Base-by-base conservation (phyloP, 371 early-diverging fungal species). In the Amoeboaphelidium protococcarum region DNA sequence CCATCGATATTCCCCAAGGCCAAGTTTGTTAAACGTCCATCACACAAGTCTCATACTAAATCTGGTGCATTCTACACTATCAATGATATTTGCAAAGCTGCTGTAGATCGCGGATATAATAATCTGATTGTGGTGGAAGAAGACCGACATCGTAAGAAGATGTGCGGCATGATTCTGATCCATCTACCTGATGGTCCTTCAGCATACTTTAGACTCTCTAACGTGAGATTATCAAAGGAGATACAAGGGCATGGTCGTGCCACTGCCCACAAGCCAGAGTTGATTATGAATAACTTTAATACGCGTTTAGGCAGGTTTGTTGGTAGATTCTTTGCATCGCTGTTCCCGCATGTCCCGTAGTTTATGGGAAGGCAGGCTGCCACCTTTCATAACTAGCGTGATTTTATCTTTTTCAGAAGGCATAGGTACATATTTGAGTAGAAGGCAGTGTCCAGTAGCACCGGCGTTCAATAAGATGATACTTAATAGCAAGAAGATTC, bases 371-470 rank as follows among this genome's bases (percentile, higher is more conserved):
- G 96, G 44, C 95, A 97, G 57, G 94, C 80, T 10, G 84, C 75
- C 2, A 97, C 96, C 2, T 82, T 97, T 65, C 95, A 95, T 58
- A 96, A 96, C 56, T 94, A 97, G 61, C 83, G 96, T 41, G 99
- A 98, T 62, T 98, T 94, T 56, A 89, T 98, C 50, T 97, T 94
- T 62, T 92, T 98, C 57, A 72, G 98, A 58, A 71, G 96, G 27
- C 97, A 96, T 58, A 75, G 83, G 72, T 85, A 95, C 59, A 75
- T 85, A 45, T 92, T 95, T 61, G 69, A 72, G 50, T n/a, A n/a
- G n/a, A n/a, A n/a, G n/a, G n/a, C n/a, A n/a, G n/a, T n/a, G n/a
- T n/a, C 31, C 42, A n/a, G 47, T 50, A 26, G 40, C n/a, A 40
- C 13, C 40, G n/a, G 40, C 13, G 40, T 13, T 13, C 40, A n/a